Evolutionary conservation across 2,329 filamentous ascomycete genomes (phyloP).

Genomic region (Trichoderma arundinaceum): DNA sequence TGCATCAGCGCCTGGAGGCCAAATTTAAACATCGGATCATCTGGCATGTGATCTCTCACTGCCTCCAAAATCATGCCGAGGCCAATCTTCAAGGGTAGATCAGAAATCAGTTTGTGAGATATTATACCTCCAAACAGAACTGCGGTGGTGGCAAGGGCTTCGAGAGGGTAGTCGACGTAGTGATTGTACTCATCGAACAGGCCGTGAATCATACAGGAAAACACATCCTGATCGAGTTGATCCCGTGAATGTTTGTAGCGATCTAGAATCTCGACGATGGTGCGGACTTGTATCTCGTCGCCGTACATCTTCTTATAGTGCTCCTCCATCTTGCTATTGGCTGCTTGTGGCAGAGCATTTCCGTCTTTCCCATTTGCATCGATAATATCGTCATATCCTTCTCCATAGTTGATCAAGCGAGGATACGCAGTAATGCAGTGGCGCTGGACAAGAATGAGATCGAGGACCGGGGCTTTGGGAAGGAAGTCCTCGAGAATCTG

Average conservation of each 20-base stretch:
- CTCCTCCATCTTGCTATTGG: conserved; percentile 93
- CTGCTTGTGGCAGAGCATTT: conserved; percentile 78
- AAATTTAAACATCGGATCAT: conserved; percentile 97
- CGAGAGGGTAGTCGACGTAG: conserved; percentile 94
- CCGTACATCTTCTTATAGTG: conserved; percentile 99
- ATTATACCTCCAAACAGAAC: conserved; percentile 97
- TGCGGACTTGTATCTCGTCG: conserved; percentile 82
- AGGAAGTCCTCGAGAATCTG: conserved; percentile 77
- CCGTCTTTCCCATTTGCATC: conserved; percentile 80
- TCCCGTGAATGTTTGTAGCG: conserved; percentile 88
- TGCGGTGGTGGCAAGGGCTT: conserved; percentile 92
- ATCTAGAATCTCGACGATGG: conserved; percentile 83
- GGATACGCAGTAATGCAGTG: conserved; percentile 92
- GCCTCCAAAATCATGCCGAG: conserved; percentile 97
- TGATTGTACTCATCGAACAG: conserved; percentile 97
- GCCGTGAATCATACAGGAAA: conserved; percentile 98
- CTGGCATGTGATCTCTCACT: conserved; percentile 80
- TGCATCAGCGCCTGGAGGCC: conserved; percentile 94
- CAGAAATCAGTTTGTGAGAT: conserved; percentile 87
- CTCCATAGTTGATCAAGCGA: conserved; percentile 92
- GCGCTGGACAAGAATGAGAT: conserved; percentile 81
- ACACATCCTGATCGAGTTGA: conserved; percentile 86
- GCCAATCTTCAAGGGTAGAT: conserved; percentile 90
- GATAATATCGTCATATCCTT: conserved; percentile 89
- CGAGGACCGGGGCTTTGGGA: conserved; percentile 63